Conservation (phyloP, 2,329 filamentous ascomycete genomes). For the Stenocarpella maydis region DNA sequence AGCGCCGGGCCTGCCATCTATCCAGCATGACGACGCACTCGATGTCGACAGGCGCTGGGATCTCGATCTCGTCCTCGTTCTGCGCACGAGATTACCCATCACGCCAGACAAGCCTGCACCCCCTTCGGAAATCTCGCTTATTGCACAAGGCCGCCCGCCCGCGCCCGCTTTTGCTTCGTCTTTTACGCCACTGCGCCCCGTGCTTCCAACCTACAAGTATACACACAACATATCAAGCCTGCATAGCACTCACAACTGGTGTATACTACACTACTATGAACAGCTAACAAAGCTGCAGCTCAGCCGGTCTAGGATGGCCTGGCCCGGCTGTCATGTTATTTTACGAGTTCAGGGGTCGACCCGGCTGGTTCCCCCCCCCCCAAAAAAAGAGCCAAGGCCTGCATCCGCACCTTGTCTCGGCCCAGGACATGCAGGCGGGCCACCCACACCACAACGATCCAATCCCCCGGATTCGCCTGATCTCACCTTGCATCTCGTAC, state of each 20-base stretch:
- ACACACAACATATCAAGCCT: no score
- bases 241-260: no score
- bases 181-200: background rate
- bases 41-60: background rate
- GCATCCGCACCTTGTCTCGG: conserved; percentile 17
- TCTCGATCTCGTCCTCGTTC: background rate
- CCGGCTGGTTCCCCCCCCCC: background rate
- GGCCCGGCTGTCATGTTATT: conserved; percentile 3
- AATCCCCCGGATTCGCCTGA: conserved; percentile 14
- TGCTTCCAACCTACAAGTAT: background rate
- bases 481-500: conserved; percentile 23
- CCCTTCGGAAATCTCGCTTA: conserved; percentile 24
- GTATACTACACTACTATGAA: no score
- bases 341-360: conserved; percentile 21
- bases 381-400: conserved; percentile 16
- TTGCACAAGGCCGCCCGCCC: conserved; percentile 7
- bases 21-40: background rate
- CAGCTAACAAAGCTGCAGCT: no score
- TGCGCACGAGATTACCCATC: background rate
- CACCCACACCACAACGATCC: background rate
- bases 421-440: conserved; percentile 1
- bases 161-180: conserved; percentile 12
- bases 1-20: no score
- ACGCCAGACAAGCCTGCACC: background rate
- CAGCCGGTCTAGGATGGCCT: background rate